Evolutionary conservation across 1,284 basidiomycete species (phyloP).

Genomic region (Xanthoconium separans): DNA sequence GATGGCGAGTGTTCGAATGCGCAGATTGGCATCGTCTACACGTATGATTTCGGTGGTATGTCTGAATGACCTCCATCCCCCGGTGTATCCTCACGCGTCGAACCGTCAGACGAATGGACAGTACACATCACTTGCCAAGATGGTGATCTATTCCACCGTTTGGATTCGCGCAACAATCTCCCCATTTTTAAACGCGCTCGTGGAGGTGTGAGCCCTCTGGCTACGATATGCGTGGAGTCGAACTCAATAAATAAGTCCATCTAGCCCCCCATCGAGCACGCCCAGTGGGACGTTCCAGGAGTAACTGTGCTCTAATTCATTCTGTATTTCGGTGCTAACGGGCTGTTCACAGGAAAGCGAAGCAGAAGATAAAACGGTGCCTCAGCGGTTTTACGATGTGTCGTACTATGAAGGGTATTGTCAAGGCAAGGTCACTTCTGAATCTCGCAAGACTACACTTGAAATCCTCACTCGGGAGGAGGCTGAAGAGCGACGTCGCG

Average conservation of each 20-base stretch:
- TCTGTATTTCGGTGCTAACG: neutral
- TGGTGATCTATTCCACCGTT: slow-evolving; percentile 10
- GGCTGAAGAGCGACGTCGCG: slow-evolving; percentile 3
- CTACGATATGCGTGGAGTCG: no score
- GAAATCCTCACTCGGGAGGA: slow-evolving; percentile 23
- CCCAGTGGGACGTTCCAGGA: neutral
- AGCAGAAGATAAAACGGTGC: slow-evolving; percentile 19
- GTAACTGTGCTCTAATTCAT: slow-evolving; percentile 4
- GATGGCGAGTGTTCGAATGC: slow-evolving; percentile 30
- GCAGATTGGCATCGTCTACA: slow-evolving; percentile 32
- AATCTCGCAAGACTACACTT: slow-evolving; percentile 11
- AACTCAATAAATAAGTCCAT: no score
- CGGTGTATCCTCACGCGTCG: neutral
- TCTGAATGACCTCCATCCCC: neutral
- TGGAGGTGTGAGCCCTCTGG: slow-evolving; percentile 19
- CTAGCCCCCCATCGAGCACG: slow-evolving; percentile 25
- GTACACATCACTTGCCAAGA: slow-evolving; percentile 23
- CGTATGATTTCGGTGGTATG: slow-evolving; percentile 28
- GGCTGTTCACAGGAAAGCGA: slow-evolving; percentile 11
- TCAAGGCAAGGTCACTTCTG: slow-evolving; percentile 19
- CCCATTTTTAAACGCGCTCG: slow-evolving; percentile 17
- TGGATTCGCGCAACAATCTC: slow-evolving; percentile 8
- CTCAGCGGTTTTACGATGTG: slow-evolving; percentile 23
- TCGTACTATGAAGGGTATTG: slow-evolving; percentile 24
- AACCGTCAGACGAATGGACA: slow-evolving; percentile 22